Evolutionary conservation across 140 eudicot genomes (phyloP).

Genomic region (Senecio squalidus): DNA sequence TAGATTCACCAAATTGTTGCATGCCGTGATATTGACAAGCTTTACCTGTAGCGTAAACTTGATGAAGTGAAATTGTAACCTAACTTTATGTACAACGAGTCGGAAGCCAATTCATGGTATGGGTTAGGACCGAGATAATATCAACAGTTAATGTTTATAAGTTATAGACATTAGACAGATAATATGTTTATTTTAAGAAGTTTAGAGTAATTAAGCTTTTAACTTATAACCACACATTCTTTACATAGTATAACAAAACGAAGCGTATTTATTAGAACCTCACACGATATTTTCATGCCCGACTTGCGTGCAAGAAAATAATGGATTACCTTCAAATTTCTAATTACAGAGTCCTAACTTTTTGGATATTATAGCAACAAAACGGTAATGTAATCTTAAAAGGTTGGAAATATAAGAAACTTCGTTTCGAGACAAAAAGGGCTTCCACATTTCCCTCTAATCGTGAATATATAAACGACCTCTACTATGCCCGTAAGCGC

Average conservation of each 20-base stretch:
- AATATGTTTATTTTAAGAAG: not conserved
- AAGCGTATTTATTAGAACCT: not conserved
- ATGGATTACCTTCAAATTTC: constrained; percentile 24
- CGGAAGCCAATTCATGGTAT: no score
- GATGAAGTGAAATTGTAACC: no score
- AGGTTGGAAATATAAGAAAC: constrained; percentile 12
- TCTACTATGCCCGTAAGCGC: constrained; percentile 33
- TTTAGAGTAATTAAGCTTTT: not conserved
- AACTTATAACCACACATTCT: not conserved
- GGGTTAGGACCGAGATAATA: no score
- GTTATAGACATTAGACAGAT: no score
- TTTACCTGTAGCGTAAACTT: no score
- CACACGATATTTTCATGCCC: not conserved
- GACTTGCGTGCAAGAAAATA: constrained; percentile 9
- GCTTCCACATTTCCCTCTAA: constrained; percentile 42
- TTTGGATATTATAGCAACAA: constrained; percentile 11
- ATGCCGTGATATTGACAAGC: no score
- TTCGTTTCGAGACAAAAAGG: constrained; percentile 12
- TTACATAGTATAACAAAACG: constrained; percentile 6
- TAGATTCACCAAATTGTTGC: no score
- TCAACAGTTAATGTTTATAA: no score
- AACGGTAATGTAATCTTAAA: constrained; percentile 1
- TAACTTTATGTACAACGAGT: no score
- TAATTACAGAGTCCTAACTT: constrained; percentile 16
- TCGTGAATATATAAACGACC: constrained; percentile 11